Base-by-base conservation (phyloP, 2,329 filamentous ascomycete species). In the Epichloe uncinata region DNA sequence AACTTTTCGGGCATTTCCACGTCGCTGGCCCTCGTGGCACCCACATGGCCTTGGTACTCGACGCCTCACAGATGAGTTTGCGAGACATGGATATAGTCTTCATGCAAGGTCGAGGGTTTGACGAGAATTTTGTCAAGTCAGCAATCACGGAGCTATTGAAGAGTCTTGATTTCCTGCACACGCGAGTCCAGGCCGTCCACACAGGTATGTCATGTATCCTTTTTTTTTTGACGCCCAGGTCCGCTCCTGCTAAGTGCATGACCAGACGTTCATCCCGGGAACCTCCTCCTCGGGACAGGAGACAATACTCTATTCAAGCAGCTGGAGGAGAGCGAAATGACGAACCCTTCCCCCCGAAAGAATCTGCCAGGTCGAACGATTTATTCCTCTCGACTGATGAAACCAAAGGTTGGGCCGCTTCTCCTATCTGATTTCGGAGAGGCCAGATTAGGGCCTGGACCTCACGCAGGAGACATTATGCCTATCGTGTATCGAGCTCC, bases 401-500 rank as follows among this genome's bases (percentile, higher is more conserved):
- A 13, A 50, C 20, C 46, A 18, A 8, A 11, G 34, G 22, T 40
- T 48, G 62, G 40, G 18, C 40, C 40, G 6, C 20, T 42, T 3
- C 40, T 42, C 9, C 13, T 42, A 3, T 22, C 40, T 22, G 40
- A 42, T 16, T 42, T 42, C n/a, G 40, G 40, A 26, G 40, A 42
- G 20, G 12, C 40, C 40, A 42, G 40, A 26, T 20, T 42, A 3
- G 40, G 40, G 5, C 20, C 20, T 56, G 34, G 35, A 54, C 16
- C 60, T 3, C 58, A 60, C n/a, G 54, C 53, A 1, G 58, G 56
- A 11, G 59, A 63, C 12, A 63, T 64, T 34, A 62, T 62, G 58
- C 59, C 60, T 0, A 53, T 59, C 26, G 4, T 41, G 18, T 13
- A 42, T 13, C 18, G 40, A 20, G 40, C 40, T 3, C 40, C 40